Evolutionary conservation across 805 yeast species (phyloP), one percentile per base, ranked within the genome.

Genomic region (Metschnikowia koreensis): DNA sequence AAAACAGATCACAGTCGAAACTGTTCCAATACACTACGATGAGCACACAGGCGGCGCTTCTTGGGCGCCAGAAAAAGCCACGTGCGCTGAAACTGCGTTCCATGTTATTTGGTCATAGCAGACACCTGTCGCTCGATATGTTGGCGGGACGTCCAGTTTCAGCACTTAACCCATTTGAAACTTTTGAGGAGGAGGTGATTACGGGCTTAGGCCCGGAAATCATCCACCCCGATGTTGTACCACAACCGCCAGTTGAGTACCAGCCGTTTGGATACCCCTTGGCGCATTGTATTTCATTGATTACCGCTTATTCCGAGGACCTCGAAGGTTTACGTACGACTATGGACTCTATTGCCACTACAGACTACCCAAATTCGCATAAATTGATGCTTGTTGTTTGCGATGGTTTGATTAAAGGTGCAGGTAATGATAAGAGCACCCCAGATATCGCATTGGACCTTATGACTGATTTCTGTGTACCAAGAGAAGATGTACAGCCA

Each of bases 271-370:
- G 61, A 2, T 44, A 56, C 53, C 97, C 99, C 13, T 77, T 94
- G 60, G 75, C 72, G 13, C 79, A 74, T 54, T 56, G 70, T 8
- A 62, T 74, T 50, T 53, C 58, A 43, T 60, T 72, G 46, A 96
- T 94, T 9, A 94, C 99, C 1, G 93, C 97, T 64, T 94, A 94
- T 65, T 91, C 97, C 1, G 99, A 94, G 72, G 96, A 90, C 66
- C 88, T 82, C 59, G 86, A 77, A 11, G 97, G 96, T 55, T 69
- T 94, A 52, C 79, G 98, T 62, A 83, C 93, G 0, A 91, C 98
- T 0, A 68, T 93, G 57, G 98, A 94, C 67, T 93, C 98, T 1
- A 66, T 94, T 47, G 89, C 96, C n/a, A 89, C 97, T 1, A 90
- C 97, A 1, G 96, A 90, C 57, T 94, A 87, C 68, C 97, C 98